Conservation (phyloP, 176 grass and related monocot genomes). For the Phyllostachys edulis region DNA sequence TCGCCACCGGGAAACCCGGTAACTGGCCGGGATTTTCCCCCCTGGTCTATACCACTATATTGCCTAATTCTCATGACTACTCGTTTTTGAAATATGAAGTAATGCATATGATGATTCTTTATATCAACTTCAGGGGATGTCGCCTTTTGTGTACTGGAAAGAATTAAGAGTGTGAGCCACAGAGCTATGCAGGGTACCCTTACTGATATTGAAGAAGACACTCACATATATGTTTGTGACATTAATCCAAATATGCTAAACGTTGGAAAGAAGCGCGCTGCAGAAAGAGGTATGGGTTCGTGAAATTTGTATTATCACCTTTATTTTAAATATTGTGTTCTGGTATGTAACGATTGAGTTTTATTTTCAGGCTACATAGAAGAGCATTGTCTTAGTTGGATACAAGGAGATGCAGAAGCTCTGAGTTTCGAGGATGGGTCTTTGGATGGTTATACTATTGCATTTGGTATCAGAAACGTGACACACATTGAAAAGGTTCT, state of each 20-base stretch:
- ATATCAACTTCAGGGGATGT: slow-evolving; percentile 66
- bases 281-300: slow-evolving; percentile 58
- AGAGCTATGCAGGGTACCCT: slow-evolving; percentile 55
- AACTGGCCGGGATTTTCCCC: no score
- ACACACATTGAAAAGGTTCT: slow-evolving; percentile 93
- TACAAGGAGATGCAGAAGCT: slow-evolving; percentile 87
- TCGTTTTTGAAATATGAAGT: background rate
- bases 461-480: slow-evolving; percentile 94
- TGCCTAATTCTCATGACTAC: background rate
- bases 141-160: slow-evolving; percentile 79
- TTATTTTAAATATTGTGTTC: background rate
- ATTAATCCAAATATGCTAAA: slow-evolving; percentile 95
- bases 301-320: background rate
- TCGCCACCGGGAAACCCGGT: no score
- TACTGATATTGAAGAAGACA: slow-evolving; percentile 68
- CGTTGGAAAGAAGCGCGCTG: slow-evolving; percentile 79
- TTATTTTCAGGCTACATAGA: slow-evolving; percentile 46
- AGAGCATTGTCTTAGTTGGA: slow-evolving; percentile 68
- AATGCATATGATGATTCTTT: background rate
- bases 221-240: slow-evolving; percentile 84
- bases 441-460: slow-evolving; percentile 96
- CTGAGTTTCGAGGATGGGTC: slow-evolving; percentile 82
- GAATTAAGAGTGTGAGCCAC: slow-evolving; percentile 63
- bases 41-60: background rate
- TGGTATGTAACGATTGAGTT: slow-evolving; percentile 21